A percentile compares a stretch with the other conserved stretches of the same genome.
Evolutionary conservation across 129 eudicot genomes (phyloP).

Genomic region (Lactuca saligna): DNA sequence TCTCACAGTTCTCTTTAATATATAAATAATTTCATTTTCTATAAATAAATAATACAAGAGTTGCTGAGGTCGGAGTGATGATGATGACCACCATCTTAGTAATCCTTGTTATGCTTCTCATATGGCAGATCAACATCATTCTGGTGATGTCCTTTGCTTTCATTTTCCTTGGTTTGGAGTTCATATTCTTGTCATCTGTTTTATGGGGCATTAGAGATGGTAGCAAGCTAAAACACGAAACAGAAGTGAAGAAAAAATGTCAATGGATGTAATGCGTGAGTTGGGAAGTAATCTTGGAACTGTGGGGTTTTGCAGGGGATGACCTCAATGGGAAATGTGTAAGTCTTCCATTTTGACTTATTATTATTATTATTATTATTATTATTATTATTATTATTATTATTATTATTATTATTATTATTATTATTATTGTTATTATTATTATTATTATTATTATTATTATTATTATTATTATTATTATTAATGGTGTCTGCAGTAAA

Average conservation of each 20-base stretch:
- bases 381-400: no score
- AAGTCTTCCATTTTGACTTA: conserved; percentile 30
- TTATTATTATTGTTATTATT: no score
- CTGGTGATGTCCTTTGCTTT: conserved; percentile 61
- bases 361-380: no score
- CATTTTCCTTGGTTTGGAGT: conserved; percentile 68
- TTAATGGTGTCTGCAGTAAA: conserved; percentile 15
- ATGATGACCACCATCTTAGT: conserved; percentile 88
- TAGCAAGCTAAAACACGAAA: conserved; percentile 57
- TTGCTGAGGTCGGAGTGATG: conserved; percentile 93
- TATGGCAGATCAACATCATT: conserved; percentile 86
- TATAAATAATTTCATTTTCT: no score
- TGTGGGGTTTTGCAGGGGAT: conserved; percentile 82
- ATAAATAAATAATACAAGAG: conserved; percentile 47
- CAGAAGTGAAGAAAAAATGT: no score
- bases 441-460: neutral
- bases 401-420: no score
- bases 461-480: neutral
- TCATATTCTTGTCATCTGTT: conserved; percentile 79
- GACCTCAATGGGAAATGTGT: conserved; percentile 88
- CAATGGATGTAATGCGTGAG: no score
- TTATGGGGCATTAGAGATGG: conserved; percentile 80
- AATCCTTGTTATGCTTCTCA: conserved; percentile 91
- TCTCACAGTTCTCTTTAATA: neutral
- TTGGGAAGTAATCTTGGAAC: conserved; percentile 4